Base-by-base conservation (phyloP, 1,284 basidiomycete species). In the Boletellus deceptivus region DNA sequence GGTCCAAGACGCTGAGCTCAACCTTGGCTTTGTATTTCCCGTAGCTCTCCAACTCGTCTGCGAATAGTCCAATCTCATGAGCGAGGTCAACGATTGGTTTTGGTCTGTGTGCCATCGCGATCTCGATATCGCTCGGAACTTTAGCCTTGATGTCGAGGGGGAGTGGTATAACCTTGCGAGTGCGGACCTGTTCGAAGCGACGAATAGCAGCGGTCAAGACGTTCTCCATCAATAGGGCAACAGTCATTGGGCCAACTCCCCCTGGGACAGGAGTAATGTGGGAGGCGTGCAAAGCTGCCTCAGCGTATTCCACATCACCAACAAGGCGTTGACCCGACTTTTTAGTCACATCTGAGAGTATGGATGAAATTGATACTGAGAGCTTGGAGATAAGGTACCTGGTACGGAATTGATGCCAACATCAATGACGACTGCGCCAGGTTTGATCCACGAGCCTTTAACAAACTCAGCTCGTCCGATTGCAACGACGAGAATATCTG, bases 171-270 rank as follows among this genome's bases (percentile, higher is more conserved):
- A 97, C 72, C 59, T 80, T 86, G 54, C 84, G 79, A 18, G 77
- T 68, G 46, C 86, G 82, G 36, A 78, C 72, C 45, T 81, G 75
- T 59, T 89, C 80, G 79, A 87, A 93, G 48, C 86, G 75, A 54
- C 91, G 84, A 70, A 92, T 83, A 29, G 96, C 94, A 48, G 92
- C 89, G 56, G 79, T 75, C 58, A 94, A 76, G 0, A 96, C 96
- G 74, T 99, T 99, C 66, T 87, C 82, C 96, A 99, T 98, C 59
- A 99, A 86, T 79, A 98, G 83, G 38, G 97, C 97, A 54, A 99
- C 97, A 9, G 97, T 99, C 96, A 98, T 98, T 27, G 97, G 97
- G 20, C 97, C 97, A 49, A 99, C 97, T 57, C 97, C 97, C 67
- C 94, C 94, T 0, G 97, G 97, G 16, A 99, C 97, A 39, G 97